Conservation (phyloP, 2,329 filamentous ascomycete species). For the Ophiostoma piceae region DNA sequence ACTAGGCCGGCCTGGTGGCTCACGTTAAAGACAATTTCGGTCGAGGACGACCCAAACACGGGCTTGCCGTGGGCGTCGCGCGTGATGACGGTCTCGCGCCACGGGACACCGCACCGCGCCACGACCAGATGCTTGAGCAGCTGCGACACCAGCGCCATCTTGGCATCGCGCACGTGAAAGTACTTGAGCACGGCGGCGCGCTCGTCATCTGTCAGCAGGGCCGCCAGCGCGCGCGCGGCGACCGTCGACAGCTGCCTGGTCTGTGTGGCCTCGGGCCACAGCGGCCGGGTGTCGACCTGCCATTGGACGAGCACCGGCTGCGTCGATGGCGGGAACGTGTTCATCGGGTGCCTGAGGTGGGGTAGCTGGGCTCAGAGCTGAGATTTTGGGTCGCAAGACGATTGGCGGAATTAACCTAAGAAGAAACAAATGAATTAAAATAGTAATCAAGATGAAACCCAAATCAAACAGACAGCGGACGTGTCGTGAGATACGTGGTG, state of each 20-base stretch:
- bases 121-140: conserved; percentile 69
- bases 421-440: too few species aligned
- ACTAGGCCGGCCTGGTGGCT: conserved; percentile 74
- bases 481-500: neutral
- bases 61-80: conserved; percentile 54
- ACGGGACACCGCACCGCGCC: conserved; percentile 49
- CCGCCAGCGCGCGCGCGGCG: conserved; percentile 47
- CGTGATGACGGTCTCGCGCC: conserved; percentile 53
- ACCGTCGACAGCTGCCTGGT: conserved; percentile 45
- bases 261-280: conserved; percentile 51
- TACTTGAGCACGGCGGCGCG: conserved; percentile 54
- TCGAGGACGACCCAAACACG: conserved; percentile 40
- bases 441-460: neutral
- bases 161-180: conserved; percentile 65
- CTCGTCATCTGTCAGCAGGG: conserved; percentile 50
- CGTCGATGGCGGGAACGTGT: neutral
- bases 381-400: neutral
- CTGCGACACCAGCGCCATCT: conserved; percentile 66
- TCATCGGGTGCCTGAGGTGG: neutral
- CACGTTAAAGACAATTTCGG: conserved; percentile 61
- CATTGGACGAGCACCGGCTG: conserved; percentile 50
- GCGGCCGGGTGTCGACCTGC: conserved; percentile 54
- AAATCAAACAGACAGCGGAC: neutral
- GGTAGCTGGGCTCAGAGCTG: neutral
- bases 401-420: neutral